Base-by-base conservation (phyloP, 768 basidiomycete genomes). In the Nidularia pulvinata region DNA sequence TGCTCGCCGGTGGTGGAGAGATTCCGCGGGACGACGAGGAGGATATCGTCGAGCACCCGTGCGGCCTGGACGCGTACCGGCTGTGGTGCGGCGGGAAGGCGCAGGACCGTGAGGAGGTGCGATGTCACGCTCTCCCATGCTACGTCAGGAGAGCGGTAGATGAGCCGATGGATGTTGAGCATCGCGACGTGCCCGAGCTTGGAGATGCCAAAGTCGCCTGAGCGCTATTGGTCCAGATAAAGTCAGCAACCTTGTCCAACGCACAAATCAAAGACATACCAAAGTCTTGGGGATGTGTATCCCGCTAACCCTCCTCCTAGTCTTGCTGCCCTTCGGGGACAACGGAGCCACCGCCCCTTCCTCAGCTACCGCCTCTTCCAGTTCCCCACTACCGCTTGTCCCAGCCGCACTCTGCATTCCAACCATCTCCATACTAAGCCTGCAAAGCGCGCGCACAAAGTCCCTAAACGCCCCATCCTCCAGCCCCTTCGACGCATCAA, bases 191-290 rank as follows among this genome's bases (percentile, higher is more conserved):
- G 81, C 7, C 93, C 90, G 22, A 98, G 73, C 63, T 92, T 93
- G 55, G 83, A 83, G 53, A 98, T 87, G n/a, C 93, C 92, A 72
- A 97, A 98, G 57, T 99, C 96, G 0, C 91, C 92, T 0, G 89
- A 81, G n/a, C 90, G 82, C 91, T 94, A 53, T 16, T 30, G 30
- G 25, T 30, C 14, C 25, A n/a, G 47, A 58, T n/a, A 33, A 32
- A 1, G 14, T 46, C 34, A 51, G 53, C 30, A 49, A 55, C 19
- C 34, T 47, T 44, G 7, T 33, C 25, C 25, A 30, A 30, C 25
- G 33, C 0, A 50, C 22, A 45, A 33, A 55, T 39, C 9, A 16
- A 13, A 42, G 16, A 74, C 89, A 61, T 57, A 92, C 91, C 73
- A 91, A 70, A 2, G 88, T 88, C 48, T 85, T 82, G 0, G 90